Evolutionary conservation across 2,329 filamentous ascomycete species (phyloP).

Genomic region (Neoascochyta sp.): DNA sequence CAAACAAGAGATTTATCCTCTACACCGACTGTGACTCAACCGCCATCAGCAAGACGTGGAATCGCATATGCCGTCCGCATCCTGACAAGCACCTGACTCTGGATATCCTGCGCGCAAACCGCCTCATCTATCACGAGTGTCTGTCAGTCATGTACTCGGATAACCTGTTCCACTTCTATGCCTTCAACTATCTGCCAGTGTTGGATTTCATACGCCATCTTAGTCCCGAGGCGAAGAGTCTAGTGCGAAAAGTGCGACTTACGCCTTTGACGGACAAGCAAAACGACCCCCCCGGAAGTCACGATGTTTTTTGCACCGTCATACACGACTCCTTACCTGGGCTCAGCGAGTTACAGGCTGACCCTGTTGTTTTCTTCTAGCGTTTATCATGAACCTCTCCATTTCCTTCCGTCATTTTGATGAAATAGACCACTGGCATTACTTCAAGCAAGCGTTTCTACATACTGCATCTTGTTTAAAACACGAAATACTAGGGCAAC

Average conservation of each 20-base stretch:
- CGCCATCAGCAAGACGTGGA: constrained; percentile 39
- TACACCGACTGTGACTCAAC: constrained; percentile 44
- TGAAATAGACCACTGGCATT: constrained; percentile 6
- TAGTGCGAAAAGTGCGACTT: constrained; percentile 38
- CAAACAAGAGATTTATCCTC: constrained; percentile 44
- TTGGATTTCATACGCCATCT: constrained; percentile 40
- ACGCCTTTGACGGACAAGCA: constrained; percentile 37
- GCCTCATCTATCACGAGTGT: constrained; percentile 40
- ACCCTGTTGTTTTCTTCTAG: constrained; percentile 38
- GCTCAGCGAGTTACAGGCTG: constrained; percentile 36
- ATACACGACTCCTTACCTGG: constrained; percentile 38
- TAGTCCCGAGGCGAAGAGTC: constrained; percentile 37
- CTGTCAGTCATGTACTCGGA: constrained; percentile 40
- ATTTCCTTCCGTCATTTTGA: neutral
- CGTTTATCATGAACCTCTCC: neutral
- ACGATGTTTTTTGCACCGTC: constrained; percentile 39
- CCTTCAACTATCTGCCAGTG: constrained; percentile 39
- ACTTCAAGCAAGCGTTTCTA: constrained; percentile 6
- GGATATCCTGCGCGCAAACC: constrained; percentile 36
- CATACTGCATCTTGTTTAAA: too few relatives aligned
- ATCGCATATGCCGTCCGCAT: constrained; percentile 33
- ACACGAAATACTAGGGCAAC: too few relatives aligned
- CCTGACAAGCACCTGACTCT: constrained; percentile 33
- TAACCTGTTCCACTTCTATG: constrained; percentile 40
- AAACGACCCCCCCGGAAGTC: constrained; percentile 32